Evolutionary conservation across 345 rosid genomes (phyloP).

Genomic region (Ceriops decandra): DNA sequence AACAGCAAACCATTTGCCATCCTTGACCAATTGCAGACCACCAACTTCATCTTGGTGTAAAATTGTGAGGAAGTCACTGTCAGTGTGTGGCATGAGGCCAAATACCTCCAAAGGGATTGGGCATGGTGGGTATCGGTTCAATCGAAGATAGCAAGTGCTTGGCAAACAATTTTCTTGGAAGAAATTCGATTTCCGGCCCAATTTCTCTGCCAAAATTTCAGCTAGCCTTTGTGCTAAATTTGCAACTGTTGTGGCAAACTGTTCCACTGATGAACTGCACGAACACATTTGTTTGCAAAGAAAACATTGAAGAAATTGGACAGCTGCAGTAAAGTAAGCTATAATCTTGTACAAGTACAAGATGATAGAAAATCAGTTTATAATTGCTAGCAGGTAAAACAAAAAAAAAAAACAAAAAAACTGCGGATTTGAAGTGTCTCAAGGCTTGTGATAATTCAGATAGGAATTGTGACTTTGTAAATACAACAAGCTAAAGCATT

Average conservation of each 20-base stretch:
- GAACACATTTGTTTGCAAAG: no score
- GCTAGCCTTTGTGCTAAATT: constrained; percentile 58
- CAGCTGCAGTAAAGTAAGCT: background rate
- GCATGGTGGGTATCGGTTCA: constrained; percentile 89
- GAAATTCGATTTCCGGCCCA: constrained; percentile 47
- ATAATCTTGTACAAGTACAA: no score
- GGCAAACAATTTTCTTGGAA: constrained; percentile 64
- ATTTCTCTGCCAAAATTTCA: constrained; percentile 58
- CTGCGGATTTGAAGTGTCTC: no score
- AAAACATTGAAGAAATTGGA: background rate
- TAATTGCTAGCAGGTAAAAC: no score
- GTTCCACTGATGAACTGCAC: constrained; percentile 60
- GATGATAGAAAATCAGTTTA: no score
- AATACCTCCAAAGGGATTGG: constrained; percentile 43
- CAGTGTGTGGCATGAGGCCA: constrained; percentile 92
- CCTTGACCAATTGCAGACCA: constrained; percentile 78
- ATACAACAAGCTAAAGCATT: no score
- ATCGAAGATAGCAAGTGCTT: constrained; percentile 73
- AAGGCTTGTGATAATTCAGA: no score
- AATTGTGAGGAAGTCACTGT: constrained; percentile 92
- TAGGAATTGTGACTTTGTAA: no score
- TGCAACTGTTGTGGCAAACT: constrained; percentile 57
- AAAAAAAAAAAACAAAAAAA: no score
- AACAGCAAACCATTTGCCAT: constrained; percentile 77
- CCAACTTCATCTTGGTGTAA: constrained; percentile 86